A percentile compares a stretch with the other conserved stretches of the same genome.
Evolutionary conservation across 148 eudicot genomes (phyloP).

Genomic region (Drosera capensis): DNA sequence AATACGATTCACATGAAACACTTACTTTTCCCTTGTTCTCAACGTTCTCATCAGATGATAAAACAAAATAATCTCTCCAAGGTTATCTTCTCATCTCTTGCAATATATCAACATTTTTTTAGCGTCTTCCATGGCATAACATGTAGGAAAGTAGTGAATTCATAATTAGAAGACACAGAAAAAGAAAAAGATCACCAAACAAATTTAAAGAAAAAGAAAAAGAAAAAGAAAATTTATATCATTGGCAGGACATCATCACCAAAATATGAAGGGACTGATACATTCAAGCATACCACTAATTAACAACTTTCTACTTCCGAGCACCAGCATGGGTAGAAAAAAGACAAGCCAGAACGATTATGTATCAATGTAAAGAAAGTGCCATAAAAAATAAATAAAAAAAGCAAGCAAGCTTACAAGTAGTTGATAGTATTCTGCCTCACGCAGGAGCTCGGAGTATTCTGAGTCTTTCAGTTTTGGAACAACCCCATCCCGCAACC

Average conservation of each 20-base stretch:
- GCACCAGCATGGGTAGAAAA: neutral
- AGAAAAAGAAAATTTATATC: too few relatives aligned
- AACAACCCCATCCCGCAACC: constrained; percentile 90
- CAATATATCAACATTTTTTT: too few relatives aligned
- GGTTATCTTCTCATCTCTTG: too few relatives aligned
- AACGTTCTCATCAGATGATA: too few relatives aligned
- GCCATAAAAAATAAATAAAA: constrained; percentile 2
- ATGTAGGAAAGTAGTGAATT: too few relatives aligned
- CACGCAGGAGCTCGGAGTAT: constrained; percentile 64
- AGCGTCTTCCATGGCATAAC: too few relatives aligned
- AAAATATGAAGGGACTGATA: neutral
- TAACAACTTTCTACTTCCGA: neutral
- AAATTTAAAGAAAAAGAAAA: too few relatives aligned
- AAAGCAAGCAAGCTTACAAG: constrained; percentile 34
- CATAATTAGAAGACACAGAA: too few relatives aligned
- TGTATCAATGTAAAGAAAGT: neutral
- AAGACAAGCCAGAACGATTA: neutral
- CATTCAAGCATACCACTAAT: neutral
- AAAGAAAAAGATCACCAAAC: too few relatives aligned
- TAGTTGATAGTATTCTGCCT: constrained; percentile 86
- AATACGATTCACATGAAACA: too few relatives aligned
- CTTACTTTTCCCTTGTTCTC: too few relatives aligned
- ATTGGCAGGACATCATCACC: neutral
- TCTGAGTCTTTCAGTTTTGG: constrained; percentile 55
- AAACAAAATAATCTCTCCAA: too few relatives aligned